Base-by-base conservation (phyloP, 345 rosid species). In the Excoecaria cochinchinensis region DNA sequence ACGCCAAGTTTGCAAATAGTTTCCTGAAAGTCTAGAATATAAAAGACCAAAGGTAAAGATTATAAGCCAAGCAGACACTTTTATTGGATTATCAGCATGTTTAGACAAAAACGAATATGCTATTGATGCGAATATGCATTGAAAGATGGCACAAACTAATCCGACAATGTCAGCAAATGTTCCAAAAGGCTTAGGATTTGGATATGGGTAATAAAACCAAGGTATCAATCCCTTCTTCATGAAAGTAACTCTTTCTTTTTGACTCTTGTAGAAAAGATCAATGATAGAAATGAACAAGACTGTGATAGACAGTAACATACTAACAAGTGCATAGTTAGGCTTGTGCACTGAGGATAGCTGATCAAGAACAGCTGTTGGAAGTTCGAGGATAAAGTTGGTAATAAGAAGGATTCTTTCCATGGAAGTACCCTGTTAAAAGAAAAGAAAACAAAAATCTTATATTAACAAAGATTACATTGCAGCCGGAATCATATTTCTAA, bases 301-400 rank as follows among this genome's bases (percentile, higher is more conserved):
- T 31, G 19, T 21, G 55, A 39, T 67, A 31, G 82, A 66, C 25
- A 71, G 8, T 40, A 80, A 4, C 76, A 75, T 58, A 15, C 63
- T 57, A 11, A 71, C 14, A 10, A 75, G 31, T 11, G 68, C 76
- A 16, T 69, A 65, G 0, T 6, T 46, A 36, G 69, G 82, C 39
- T 57, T 69, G 4, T 60, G 39, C 58, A 8, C 47, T 0, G 77
- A 71, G 19, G 79, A 71, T 24, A 80, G 63, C 48, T 76, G 73
- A 48, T 72, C 73, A 12, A 80, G 65, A 42, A 58, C 69, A 16
- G 58, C 66, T 19, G 79, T 40, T 22, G 62, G 70, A 67, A 71
- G 65, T 46, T 76, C 74, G 4, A 68, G 55, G 31, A 76, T 44
- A 60, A 80, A 15, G 48, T 71, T 80, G 55, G 39, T 13, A 4